Evolutionary conservation across 768 basidiomycete genomes (phyloP).

Genomic region (Leucogyrophana mollusca): DNA sequence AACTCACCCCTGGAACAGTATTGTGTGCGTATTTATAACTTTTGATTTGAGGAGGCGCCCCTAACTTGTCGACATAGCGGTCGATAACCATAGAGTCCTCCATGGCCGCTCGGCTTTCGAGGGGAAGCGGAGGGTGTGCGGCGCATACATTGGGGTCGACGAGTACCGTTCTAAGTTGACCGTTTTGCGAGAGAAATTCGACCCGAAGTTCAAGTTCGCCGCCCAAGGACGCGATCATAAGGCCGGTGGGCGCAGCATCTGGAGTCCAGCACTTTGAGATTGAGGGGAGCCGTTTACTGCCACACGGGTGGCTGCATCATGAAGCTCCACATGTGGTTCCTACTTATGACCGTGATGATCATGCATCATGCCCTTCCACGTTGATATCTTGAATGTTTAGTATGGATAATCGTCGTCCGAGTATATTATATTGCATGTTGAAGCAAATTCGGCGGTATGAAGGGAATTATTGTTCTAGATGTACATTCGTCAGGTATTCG

Average conservation of each 20-base stretch:
- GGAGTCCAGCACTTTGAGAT: constrained; percentile 53
- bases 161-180: constrained; percentile 83
- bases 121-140: constrained; percentile 90
- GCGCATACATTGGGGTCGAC: constrained; percentile 90
- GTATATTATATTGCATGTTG: too few species aligned
- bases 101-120: constrained; percentile 92
- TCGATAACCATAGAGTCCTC: constrained; percentile 92
- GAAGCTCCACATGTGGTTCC: too few species aligned
- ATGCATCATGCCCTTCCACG: too few species aligned
- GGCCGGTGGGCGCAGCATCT: constrained; percentile 42
- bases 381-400: too few species aligned
- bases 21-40: constrained; percentile 63
- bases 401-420: too few species aligned
- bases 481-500: too few species aligned
- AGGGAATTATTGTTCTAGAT: too few species aligned
- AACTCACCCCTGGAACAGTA: constrained; percentile 84
- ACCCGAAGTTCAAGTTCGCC: constrained; percentile 22
- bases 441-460: too few species aligned
- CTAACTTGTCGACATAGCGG: constrained; percentile 42
- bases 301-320: too few species aligned
- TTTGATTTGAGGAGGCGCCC: too few species aligned
- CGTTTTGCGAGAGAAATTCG: constrained; percentile 62
- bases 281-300: too few species aligned
- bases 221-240: neutral
- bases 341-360: too few species aligned